Conservation (phyloP, 768 basidiomycete species). For the Amanita polypyramis region DNA sequence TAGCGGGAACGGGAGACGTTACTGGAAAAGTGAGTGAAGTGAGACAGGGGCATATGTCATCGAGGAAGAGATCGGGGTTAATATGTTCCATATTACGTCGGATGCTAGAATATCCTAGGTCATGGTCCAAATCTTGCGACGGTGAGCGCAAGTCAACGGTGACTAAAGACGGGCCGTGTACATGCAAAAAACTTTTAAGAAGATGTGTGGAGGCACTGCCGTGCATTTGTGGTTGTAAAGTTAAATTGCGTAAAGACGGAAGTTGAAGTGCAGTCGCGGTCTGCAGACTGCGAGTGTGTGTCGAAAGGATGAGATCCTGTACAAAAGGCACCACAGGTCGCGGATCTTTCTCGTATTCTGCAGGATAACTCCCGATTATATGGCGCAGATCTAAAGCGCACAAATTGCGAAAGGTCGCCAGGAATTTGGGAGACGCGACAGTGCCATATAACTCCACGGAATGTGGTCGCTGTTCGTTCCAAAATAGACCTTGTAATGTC, state of each 20-base stretch:
- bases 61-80: constrained; percentile 32
- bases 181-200: constrained; percentile 27
- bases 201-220: constrained; percentile 13
- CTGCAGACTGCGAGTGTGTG: constrained; percentile 23
- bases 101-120: constrained; percentile 11
- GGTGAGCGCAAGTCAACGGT: constrained; percentile 31
- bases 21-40: constrained; percentile 31
- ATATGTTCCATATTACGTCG: constrained; percentile 21
- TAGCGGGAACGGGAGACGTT: constrained; percentile 20
- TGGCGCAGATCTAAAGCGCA: constrained; percentile 37
- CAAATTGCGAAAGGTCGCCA: constrained; percentile 30
- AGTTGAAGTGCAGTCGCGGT: constrained; percentile 28
- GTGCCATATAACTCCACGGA: constrained; percentile 11
- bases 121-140: constrained; percentile 21
- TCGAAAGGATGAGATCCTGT: constrained; percentile 32
- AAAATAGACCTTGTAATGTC: constrained; percentile 32
- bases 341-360: constrained; percentile 10
- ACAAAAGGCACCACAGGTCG: constrained; percentile 29
- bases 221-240: constrained; percentile 23
- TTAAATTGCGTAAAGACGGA: constrained; percentile 33
- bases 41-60: constrained; percentile 34
- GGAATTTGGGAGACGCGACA: constrained; percentile 23
- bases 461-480: constrained; percentile 25
- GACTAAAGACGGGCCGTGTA: constrained; percentile 29
- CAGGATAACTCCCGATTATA: constrained; percentile 20